Evolutionary conservation across 2,329 filamentous ascomycete genomes (phyloP).

Genomic region (Shiraia sp.): DNA sequence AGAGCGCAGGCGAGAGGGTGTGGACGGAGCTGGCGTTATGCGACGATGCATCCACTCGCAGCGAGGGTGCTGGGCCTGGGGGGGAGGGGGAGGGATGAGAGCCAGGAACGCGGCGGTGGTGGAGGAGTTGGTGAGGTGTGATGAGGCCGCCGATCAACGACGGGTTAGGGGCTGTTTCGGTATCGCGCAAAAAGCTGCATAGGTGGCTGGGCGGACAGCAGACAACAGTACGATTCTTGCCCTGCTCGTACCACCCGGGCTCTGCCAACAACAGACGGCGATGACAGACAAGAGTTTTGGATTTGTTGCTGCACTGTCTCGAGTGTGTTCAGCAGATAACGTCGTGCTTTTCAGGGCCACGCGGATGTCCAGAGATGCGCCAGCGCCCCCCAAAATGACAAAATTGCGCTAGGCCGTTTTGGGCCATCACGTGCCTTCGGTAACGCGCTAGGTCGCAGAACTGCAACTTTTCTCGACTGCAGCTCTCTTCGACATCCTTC

Average conservation of each 20-base stretch:
- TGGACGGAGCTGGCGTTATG: slow-evolving; percentile 25
- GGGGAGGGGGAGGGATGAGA: too few relatives aligned
- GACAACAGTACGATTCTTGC: slow-evolving; percentile 9
- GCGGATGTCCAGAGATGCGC: background rate
- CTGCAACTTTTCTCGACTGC: slow-evolving; percentile 3
- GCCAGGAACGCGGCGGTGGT: slow-evolving; percentile 30
- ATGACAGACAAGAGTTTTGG: background rate
- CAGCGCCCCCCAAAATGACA: background rate
- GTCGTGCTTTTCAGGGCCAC: too few relatives aligned
- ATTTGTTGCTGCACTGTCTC: slow-evolving; percentile 10
- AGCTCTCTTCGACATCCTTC: background rate
- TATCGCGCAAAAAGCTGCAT: slow-evolving; percentile 24
- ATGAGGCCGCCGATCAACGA: slow-evolving; percentile 28
- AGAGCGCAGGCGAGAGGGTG: slow-evolving; percentile 22
- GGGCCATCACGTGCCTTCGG: background rate
- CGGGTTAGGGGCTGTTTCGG: slow-evolving; percentile 25
- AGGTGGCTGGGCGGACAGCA: slow-evolving; percentile 22
- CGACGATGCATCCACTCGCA: slow-evolving; percentile 33
- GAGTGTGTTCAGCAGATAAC: background rate
- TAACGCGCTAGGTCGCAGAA: slow-evolving; percentile 3
- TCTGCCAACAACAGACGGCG: background rate
- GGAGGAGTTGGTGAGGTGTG: slow-evolving; percentile 31
- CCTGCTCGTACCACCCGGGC: background rate
- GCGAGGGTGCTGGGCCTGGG: slow-evolving; percentile 27
- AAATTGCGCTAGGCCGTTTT: background rate